Evolutionary conservation across 306 rosid genomes (phyloP), one percentile per base, ranked within the genome.

Genomic region (Senna tora): DNA sequence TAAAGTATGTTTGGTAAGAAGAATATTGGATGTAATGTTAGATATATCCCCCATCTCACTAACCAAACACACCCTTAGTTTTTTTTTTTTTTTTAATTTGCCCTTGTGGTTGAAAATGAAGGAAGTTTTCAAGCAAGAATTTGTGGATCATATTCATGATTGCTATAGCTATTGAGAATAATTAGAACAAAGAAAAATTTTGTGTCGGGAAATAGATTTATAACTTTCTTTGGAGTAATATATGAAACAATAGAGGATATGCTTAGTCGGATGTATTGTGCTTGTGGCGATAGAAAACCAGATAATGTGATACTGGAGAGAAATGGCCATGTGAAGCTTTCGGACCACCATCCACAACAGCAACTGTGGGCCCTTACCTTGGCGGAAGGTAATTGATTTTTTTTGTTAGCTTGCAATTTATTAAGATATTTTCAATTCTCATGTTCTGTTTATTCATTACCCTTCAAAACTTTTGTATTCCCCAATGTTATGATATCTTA

Each of bases 311-410:
- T 94, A 79, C 84, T 94, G 88, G 98, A 94, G 80, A 87, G 76
- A 85, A 89, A 73, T 81, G 98, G 97, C 14, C 99, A 95, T 84
- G 79, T 95, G 86, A 95, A 95, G 91, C 99, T 95, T 82, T 95
- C 97, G 96, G 86, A 56, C 82, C 92, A 63, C 97, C 96, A 47
- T 89, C 96, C 41, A 28, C 73, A 81, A 83, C 83, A 38, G 89
- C 97, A 50, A 82, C 96, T 2, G 87, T 91, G 68, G 99, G 99
- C n/a, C n/a, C n/a, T n/a, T n/a, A 84, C 97, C 99, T 72, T 95
- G 99, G 99, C 84, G 99, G 80, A 95, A 91, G 97, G 99, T 91
- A 85, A 78, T 49, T 42, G n/a, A 75, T 22, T 17, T 68, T 71
- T 42, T 46, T 25, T n/a, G n/a, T n/a, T 19, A 51, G 30, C 69